These are phyloP conservation scores for Rhodotorula sp. DNA, from an alignment of 1,284 basidiomycete genomes.

Conservation along the genomic window DNA sequence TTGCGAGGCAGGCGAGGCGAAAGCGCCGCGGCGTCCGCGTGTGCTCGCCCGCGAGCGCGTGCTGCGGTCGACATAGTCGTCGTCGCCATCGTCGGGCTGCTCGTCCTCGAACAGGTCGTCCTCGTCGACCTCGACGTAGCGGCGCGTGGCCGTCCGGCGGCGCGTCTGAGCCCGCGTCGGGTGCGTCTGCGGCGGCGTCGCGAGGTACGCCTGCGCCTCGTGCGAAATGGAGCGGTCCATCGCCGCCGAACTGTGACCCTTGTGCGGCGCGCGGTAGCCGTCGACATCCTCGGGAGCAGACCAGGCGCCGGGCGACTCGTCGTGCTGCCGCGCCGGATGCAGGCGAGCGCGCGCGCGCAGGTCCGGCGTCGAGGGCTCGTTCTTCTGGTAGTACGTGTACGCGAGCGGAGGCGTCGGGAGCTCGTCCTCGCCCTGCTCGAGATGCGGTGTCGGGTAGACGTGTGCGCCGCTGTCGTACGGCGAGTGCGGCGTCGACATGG, in stretches of 20 bases:
- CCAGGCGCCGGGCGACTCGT: background rate
- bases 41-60: background rate
- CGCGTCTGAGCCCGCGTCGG: background rate
- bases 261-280: background rate
- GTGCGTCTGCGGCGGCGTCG: conserved; percentile 22
- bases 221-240: conserved; percentile 15
- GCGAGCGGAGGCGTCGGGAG: background rate
- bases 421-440: background rate
- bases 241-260: background rate
- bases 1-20: background rate
- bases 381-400: background rate
- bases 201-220: conserved; percentile 17
- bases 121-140: conserved; percentile 12
- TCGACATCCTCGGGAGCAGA: conserved; percentile 11
- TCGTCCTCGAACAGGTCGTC: conserved; percentile 5
- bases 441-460: background rate
- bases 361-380: background rate
- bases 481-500: background rate
- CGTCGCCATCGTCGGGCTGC: conserved; percentile 11
- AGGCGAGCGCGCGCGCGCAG: background rate
- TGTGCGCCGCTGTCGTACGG: background rate
- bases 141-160: background rate
- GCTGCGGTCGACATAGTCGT: conserved; percentile 20
- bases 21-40: background rate
- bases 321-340: background rate